Percentiles rank a stretch among this genome's conserved stretches.
Evolutionary conservation across 2,329 filamentous ascomycete genomes (phyloP).

Genomic region (Rhexocercosporidium sp.): DNA sequence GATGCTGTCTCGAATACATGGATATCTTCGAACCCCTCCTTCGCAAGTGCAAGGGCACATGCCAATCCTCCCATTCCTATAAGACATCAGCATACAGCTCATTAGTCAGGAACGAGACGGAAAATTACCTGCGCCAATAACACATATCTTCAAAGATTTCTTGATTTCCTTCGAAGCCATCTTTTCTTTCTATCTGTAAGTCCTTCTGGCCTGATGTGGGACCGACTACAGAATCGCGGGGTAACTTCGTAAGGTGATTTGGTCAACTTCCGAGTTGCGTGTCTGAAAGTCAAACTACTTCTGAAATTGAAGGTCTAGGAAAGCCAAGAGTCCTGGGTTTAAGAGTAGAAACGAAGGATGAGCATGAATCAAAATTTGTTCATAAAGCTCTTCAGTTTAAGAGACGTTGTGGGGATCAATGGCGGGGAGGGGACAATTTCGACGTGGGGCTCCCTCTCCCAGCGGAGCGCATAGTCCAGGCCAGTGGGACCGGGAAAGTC

Average conservation of each 20-base stretch:
- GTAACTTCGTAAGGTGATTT: neutral
- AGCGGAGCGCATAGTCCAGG: too few species aligned
- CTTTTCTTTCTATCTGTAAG: neutral
- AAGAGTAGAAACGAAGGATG: too few species aligned
- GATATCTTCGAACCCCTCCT: conserved; percentile 76
- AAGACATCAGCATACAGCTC: conserved; percentile 4
- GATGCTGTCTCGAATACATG: conserved; percentile 76
- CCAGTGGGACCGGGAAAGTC: conserved; percentile 5
- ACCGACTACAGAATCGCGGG: neutral
- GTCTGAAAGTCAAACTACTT: neutral
- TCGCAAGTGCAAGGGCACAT: conserved; percentile 73
- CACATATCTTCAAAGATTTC: conserved; percentile 7
- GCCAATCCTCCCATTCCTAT: conserved; percentile 80
- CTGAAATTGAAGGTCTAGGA: neutral
- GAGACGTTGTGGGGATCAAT: neutral
- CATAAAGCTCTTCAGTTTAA: neutral
- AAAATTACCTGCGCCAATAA: conserved; percentile 21
- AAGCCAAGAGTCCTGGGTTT: neutral
- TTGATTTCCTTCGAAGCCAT: conserved; percentile 1
- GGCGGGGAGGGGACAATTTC: neutral
- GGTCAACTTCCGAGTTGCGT: neutral
- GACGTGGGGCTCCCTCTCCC: conserved; percentile 2
- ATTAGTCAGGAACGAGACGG: neutral
- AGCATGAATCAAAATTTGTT: too few species aligned
- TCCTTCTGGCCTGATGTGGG: neutral